These are phyloP conservation scores for Colletotrichum echinochloae DNA, from an alignment of 2,329 filamentous ascomycete genomes.

Conservation along the genomic window DNA sequence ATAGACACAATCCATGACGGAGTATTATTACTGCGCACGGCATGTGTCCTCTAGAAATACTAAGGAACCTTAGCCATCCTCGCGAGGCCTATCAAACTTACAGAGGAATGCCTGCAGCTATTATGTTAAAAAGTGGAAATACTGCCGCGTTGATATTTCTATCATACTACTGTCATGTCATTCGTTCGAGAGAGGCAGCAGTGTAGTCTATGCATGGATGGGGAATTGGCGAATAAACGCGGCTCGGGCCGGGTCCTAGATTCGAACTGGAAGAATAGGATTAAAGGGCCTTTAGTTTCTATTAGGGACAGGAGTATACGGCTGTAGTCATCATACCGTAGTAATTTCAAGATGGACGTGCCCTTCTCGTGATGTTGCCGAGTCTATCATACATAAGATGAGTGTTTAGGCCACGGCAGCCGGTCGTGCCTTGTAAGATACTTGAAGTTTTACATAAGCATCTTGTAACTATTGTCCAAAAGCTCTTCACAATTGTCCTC, in stretches of 20 bases:
- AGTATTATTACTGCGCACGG: too few relatives aligned
- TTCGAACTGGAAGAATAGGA: constrained; percentile 31
- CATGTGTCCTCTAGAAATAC: too few relatives aligned
- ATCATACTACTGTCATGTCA: constrained; percentile 44
- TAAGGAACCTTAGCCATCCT: too few relatives aligned
- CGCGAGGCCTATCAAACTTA: constrained; percentile 43
- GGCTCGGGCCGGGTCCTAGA: constrained; percentile 28
- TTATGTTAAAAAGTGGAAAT: constrained; percentile 40
- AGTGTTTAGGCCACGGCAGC: too few relatives aligned
- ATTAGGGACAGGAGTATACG: constrained; percentile 34
- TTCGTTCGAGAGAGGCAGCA: constrained; percentile 40
- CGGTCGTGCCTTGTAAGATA: too few relatives aligned
- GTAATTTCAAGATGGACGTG: background rate
- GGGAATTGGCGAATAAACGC: constrained; percentile 34
- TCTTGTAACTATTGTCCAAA: too few relatives aligned
- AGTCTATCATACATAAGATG: background rate
- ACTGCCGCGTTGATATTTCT: constrained; percentile 42
- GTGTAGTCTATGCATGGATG: constrained; percentile 43
- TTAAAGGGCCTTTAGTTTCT: constrained; percentile 35
- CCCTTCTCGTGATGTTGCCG: background rate
- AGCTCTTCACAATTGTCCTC: too few relatives aligned
- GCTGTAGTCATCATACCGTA: constrained; percentile 1
- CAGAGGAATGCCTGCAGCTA: constrained; percentile 43
- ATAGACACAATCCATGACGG: too few relatives aligned
- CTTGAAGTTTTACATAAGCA: too few relatives aligned